Percentiles rank a stretch among this genome's conserved stretches.
Conservation (phyloP, 1,139 yeast species). For the Geotrichum aggregatum region DNA sequence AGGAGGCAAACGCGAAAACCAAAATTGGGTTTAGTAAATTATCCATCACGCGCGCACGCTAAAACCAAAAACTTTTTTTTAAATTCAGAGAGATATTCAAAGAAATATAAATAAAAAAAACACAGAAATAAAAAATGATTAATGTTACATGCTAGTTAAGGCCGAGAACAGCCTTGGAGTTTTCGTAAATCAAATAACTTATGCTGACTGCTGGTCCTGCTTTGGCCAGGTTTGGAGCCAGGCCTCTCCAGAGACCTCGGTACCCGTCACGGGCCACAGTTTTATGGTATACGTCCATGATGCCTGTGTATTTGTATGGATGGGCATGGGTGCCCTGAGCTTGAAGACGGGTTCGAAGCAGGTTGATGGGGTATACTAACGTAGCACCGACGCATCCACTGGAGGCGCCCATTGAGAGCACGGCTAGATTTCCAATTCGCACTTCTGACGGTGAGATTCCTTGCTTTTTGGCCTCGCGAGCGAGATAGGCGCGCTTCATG, state of each 20-base stretch:
- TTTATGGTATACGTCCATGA: constrained; percentile 69
- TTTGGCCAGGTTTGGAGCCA: constrained; percentile 89
- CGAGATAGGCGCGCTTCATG: constrained; percentile 69
- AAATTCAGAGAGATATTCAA: too few relatives aligned
- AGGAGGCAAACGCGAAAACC: constrained; percentile 1
- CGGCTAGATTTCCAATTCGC: constrained; percentile 70
- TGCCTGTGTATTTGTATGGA: constrained; percentile 80
- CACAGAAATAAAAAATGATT: not conserved
- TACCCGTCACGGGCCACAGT: constrained; percentile 82
- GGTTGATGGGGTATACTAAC: constrained; percentile 84
- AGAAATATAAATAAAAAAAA: not conserved
- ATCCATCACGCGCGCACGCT: not conserved
- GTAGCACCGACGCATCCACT: constrained; percentile 96
- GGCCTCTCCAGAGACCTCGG: constrained; percentile 85
- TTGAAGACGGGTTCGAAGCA: constrained; percentile 86
- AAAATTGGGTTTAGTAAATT: not conserved
- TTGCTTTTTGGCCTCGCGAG: constrained; percentile 54
- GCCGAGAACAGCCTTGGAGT: constrained; percentile 59
- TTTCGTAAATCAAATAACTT: constrained; percentile 90
- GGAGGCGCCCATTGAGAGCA: constrained; percentile 84
- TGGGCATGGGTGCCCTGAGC: constrained; percentile 98
- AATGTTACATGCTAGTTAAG: constrained; percentile 4
- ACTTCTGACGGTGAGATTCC: constrained; percentile 52
- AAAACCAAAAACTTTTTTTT: not conserved
- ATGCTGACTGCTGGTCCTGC: constrained; percentile 97